Evolutionary conservation across 164 flowering plant species (phyloP).

Genomic region (Nymphaea thermarum): DNA sequence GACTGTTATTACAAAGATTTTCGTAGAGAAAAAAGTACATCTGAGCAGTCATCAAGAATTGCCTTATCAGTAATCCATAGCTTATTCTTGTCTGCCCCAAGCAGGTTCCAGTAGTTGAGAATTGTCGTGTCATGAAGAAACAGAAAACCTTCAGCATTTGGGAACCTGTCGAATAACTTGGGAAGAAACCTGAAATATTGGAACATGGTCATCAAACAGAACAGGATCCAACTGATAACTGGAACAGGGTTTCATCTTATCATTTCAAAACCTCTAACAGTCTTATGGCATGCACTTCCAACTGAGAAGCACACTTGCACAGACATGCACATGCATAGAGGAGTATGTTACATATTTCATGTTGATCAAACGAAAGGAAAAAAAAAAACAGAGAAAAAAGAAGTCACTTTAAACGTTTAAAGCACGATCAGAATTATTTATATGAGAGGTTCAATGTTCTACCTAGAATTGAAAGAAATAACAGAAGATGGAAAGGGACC

Average conservation of each 20-base stretch:
- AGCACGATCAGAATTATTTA: no score
- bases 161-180: conserved; percentile 47
- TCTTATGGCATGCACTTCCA: no score
- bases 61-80: conserved; percentile 96
- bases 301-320: conserved; percentile 63
- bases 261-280: no score
- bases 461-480: no score
- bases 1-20: background rate
- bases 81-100: conserved; percentile 79
- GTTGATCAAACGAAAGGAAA: no score
- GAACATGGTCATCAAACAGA: background rate
- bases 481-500: no score
- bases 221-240: background rate
- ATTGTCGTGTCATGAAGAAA: conserved; percentile 86
- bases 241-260: no score
- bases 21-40: background rate
- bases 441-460: no score
- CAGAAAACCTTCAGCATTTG: conserved; percentile 89
- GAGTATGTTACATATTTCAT: no score
- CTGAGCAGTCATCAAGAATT: conserved; percentile 1
- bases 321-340: conserved; percentile 6
- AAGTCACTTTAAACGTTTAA: no score
- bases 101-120: conserved; percentile 96
- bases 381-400: no score
- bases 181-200: conserved; percentile 51